Conservation (phyloP, 306 rosid species). For the Cucumis hystrix region DNA sequence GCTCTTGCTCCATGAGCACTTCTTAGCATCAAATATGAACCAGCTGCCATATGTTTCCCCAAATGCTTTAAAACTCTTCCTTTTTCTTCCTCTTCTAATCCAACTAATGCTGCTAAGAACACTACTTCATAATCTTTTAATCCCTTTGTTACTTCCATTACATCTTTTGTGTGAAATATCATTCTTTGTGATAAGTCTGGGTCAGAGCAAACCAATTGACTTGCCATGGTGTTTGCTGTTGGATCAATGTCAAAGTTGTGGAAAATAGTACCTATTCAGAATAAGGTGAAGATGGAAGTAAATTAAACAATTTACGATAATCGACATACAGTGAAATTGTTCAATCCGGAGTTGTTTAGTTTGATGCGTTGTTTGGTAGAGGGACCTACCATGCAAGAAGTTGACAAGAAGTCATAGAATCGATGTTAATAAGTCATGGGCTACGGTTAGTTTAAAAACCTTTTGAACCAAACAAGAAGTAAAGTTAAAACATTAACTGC, state of each 20-base stretch:
- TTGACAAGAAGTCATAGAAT: too few species aligned
- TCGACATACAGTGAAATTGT: too few species aligned
- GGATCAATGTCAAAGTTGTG: conserved; percentile 22
- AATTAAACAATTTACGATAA: too few species aligned
- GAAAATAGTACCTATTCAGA: not conserved
- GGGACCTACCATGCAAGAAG: too few species aligned
- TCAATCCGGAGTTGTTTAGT: too few species aligned
- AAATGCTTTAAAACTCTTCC: conserved; percentile 12
- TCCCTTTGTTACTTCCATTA: conserved; percentile 11
- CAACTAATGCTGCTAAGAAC: conserved; percentile 26
- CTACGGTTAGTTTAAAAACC: too few species aligned
- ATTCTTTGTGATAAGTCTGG: conserved; percentile 19
- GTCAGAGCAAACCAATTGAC: conserved; percentile 7
- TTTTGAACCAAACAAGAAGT: too few species aligned
- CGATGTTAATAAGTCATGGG: too few species aligned
- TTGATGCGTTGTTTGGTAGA: too few species aligned
- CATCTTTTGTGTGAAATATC: conserved; percentile 18
- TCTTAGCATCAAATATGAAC: conserved; percentile 19
- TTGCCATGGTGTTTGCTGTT: conserved; percentile 17
- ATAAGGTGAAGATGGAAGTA: too few species aligned
- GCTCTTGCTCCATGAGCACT: conserved; percentile 29
- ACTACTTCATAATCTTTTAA: conserved; percentile 17
- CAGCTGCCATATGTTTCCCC: conserved; percentile 16
- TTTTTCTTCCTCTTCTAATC: conserved; percentile 20
- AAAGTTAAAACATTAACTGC: too few species aligned